Evolutionary conservation across 2,329 filamentous ascomycete genomes (phyloP), one percentile per base, ranked within the genome.

Genomic region (Ophiocordyceps robertsii): DNA sequence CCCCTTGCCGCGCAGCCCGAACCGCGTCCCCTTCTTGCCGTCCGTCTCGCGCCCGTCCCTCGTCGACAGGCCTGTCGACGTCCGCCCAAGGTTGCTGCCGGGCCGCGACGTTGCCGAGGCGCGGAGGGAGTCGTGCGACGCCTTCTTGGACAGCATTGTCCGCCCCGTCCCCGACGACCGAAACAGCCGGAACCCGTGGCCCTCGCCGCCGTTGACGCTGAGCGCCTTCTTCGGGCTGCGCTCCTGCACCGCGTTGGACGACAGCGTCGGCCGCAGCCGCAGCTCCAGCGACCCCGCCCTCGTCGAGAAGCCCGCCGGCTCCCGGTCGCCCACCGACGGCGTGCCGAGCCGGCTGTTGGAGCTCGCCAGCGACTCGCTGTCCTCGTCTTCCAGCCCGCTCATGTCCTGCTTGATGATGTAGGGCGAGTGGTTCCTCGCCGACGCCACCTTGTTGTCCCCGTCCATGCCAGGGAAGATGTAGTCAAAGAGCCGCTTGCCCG

Each of bases 381-480:
- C 71, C 17, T 76, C 72, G 1, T 72, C 67, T 2, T 72, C 70
- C 29, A 67, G 46, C 12, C 49, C 51, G 14, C 41, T 44, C 11
- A 46, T 24, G 13, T 49, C 44, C 57, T 60, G 73, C 49, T 66
- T 72, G 32, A 68, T 44, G 44, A 70, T 57, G 61, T 81, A 78
- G 0, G 81, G 77, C 6, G 79, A 80, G 42, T 78, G 76, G 31
- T 71, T 72, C 45, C 73, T 17, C 19, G 14, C 66, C 16, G 37
- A 13, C 21, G 51, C 59, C 4, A 51, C 47, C 43, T 64, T 66
- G 63, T 64, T 66, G 63, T 59, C 80, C n/a, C 60, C 67, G 17
- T 82, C 80, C 51, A 85, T 77, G 11, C 84, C 86, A 0, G 92
- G 93, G 68, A 98, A 98, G 52, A 98, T 87, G 62, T 98, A 98